Evolutionary conservation across 441 rosid species (phyloP), one percentile per base, ranked within the genome.

Genomic region (Theobroma grandiflorum): DNA sequence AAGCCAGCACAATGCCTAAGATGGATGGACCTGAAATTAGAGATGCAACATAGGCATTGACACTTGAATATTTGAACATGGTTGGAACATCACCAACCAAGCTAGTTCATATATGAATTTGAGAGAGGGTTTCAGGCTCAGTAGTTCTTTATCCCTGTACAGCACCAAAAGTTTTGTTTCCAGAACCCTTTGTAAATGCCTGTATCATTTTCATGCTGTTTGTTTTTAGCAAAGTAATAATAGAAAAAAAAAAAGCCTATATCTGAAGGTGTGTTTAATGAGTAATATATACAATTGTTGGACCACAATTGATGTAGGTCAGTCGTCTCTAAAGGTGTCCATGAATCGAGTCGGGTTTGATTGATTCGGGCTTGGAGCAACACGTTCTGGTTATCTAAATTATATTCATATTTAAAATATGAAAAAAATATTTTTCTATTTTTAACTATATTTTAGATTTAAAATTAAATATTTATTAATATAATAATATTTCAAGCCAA

Each of bases 81-180:
- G 47, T 26, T 12, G 33, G 38, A 45, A 69, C 18, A 72, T 72
- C 31, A 4, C 37, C 10, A 37, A 53, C 22, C 38, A 53, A 10
- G 63, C 18, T 55, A 20, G 47, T 72, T 15, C 59, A 50, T 31
- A 49, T 7, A 31, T 3, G 62, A 26, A 18, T 8, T 15, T 50
- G 31, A 6, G 8, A 6, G 22, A 3, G 58, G 59, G 42, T 70
- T 72, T 37, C 38, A 38, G 16, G 45, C 45, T 72, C 18, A 0
- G 61, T 55, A 11, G n/a, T 20, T 61, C 40, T 49, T 70, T 49
- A n/a, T 55, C 64, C 42, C 35, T 73, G 76, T 57, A 38, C 49
- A n/a, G 37, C 22, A 55, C 49, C 76, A 3, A n/a, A n/a, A n/a
- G 43, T 72, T 11, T 53, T 55, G 75, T 50, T 50, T 10, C 38